Conservation (phyloP, 179 eudicot genomes). For the Heliamphora ciliata region DNA sequence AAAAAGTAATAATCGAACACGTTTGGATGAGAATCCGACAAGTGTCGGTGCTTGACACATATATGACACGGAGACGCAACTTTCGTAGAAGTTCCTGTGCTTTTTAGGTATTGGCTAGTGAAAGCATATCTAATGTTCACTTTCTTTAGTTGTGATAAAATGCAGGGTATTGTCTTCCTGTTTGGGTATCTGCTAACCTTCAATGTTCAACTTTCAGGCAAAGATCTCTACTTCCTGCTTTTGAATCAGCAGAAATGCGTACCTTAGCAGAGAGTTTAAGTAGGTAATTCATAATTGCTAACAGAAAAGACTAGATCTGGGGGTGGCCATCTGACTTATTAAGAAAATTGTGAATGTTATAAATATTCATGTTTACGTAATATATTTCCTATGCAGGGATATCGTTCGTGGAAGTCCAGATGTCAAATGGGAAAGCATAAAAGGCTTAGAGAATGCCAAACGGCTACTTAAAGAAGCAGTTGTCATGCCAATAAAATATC, state of each 20-base stretch:
- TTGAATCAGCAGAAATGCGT: constrained; percentile 93
- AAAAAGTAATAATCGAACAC: too few relatives aligned
- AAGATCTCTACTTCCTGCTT: constrained; percentile 83
- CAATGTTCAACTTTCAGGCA: constrained; percentile 44
- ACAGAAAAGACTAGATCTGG: not conserved
- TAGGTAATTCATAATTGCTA: constrained; percentile 42
- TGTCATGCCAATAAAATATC: constrained; percentile 99
- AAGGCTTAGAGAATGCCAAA: constrained; percentile 91
- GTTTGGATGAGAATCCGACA: too few relatives aligned
- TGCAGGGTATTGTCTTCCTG: not conserved
- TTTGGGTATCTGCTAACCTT: constrained; percentile 18
- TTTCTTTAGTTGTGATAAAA: not conserved
- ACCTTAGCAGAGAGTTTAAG: constrained; percentile 82
- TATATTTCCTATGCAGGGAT: constrained; percentile 51
- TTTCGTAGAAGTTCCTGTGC: too few relatives aligned
- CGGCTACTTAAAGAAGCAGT: constrained; percentile 97
- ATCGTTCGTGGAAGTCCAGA: constrained; percentile 87
- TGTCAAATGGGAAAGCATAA: constrained; percentile 91
- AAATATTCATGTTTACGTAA: not conserved
- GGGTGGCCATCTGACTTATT: not conserved
- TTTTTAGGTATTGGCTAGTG: not conserved
- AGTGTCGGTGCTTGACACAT: too few relatives aligned
- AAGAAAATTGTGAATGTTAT: not conserved
- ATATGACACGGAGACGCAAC: too few relatives aligned
- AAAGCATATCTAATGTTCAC: not conserved